Evolutionary conservation across 352 stramenopile genomes (phyloP), one percentile per base, ranked within the genome.

Genomic region (Phytophthora cajani): DNA sequence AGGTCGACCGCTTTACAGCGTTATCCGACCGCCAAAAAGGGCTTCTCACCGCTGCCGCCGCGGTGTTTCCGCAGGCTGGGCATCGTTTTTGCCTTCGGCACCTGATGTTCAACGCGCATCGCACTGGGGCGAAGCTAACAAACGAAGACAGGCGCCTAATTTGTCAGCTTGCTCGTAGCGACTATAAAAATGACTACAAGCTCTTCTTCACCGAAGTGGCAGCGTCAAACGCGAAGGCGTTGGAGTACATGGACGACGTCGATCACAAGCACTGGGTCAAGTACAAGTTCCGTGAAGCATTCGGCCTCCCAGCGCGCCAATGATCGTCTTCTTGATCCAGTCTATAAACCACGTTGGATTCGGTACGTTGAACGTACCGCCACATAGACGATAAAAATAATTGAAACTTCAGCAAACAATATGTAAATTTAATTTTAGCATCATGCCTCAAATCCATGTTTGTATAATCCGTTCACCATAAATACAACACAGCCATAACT

Each of bases 321-420:
- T 80, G 23, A 95, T 71, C 51, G 86, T 82, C 47, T 78, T 81
- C 54, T 90, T 89, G 53, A 95, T 82, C 75, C 78, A 94, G 52
- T 89, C 71, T 33, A 93, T 51, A 53, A 97, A 88, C 93, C 91
- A 98, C 33, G 74, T 70, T 27, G 93, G 81, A 68, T 96, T 97
- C 0, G 95, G 75, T 14, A 99, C 85, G 53, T 95, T 94, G 82
- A 97, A 99, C 5, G 78, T 82, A 7, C 91, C 82, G 8, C 96
- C 96, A 32, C 94, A 99, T 32, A 99, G 77, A 47, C 96, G 87
- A 78, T 99, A 23, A 23, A 23, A 23, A 23, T 36, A 36, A 10
- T 36, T 36, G 7, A 36, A 36, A 36, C 8, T 36, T 36, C 30
- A 36, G 7, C 30, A 36, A 36, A 36, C 30, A 36, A 36, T 11